phyloP scores from a whole-genome alignment of 139 green algal species.

The Closterium sp. region DNA sequence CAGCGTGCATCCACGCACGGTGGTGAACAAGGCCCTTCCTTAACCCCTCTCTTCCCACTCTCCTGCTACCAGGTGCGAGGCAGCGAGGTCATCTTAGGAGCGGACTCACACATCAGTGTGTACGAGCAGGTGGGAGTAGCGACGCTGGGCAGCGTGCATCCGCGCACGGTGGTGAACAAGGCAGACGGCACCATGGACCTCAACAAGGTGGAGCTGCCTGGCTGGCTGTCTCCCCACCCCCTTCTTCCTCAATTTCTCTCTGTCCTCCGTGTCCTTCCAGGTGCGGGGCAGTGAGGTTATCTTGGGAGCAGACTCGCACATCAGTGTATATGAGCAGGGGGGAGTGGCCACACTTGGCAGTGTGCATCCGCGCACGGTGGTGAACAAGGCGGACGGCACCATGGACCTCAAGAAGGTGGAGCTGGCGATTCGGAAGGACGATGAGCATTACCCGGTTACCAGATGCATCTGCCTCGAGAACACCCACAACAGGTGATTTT shows the following conservation, averaged over 20 bases:
- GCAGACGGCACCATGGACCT: slow-evolving; percentile 57
- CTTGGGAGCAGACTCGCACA: slow-evolving; percentile 51
- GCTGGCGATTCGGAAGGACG: slow-evolving; percentile 55
- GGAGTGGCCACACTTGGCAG: slow-evolving; percentile 45
- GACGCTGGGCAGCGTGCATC: slow-evolving; percentile 49
- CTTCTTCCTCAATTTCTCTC: no score
- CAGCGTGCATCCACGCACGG: slow-evolving; percentile 45
- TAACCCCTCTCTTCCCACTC: no score
- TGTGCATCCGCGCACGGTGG: slow-evolving; percentile 50
- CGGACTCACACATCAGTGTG: slow-evolving; percentile 51
- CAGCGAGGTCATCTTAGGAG: slow-evolving; percentile 53
- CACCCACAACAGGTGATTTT: slow-evolving; percentile 70
- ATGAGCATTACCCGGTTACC: slow-evolving; percentile 56
- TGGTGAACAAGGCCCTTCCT: no score
- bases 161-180: slow-evolving; percentile 51
- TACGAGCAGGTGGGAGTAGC: slow-evolving; percentile 58
- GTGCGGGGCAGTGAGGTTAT: slow-evolving; percentile 53
- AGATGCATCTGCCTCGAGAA: slow-evolving; percentile 51
- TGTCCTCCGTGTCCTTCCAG: background rate
- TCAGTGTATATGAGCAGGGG: slow-evolving; percentile 57
- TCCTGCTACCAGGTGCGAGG: slow-evolving; percentile 17
- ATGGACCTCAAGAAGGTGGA: slow-evolving; percentile 52
- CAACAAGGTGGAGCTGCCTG: background rate
- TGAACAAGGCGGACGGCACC: slow-evolving; percentile 56
- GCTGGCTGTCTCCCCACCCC: no score